phyloP scores from a whole-genome alignment of 768 basidiomycete species.

The Nidularia sp. region DNA sequence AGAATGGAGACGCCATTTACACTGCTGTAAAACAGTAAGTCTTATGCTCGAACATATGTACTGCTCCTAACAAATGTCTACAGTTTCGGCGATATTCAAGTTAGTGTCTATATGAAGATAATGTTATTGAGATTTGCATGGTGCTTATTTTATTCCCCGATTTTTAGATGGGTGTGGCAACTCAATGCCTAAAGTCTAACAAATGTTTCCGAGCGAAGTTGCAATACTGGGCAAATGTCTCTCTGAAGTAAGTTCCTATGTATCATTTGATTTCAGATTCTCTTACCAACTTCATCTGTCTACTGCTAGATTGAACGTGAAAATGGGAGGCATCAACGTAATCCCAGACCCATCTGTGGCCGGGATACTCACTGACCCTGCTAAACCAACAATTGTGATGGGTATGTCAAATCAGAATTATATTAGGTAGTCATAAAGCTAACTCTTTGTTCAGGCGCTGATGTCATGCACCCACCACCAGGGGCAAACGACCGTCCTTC shows the following conservation, averaged over 20 bases:
- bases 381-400: conserved; percentile 73
- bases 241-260: conserved; percentile 56
- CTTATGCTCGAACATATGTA: background rate
- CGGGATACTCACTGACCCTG: conserved; percentile 53
- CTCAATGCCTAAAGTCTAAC: conserved; percentile 65
- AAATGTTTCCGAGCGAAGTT: conserved; percentile 62
- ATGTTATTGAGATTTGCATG: background rate
- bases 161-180: conserved; percentile 67
- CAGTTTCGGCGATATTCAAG: conserved; percentile 62
- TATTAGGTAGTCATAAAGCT: background rate
- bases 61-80: background rate
- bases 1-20: conserved; percentile 68
- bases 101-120: conserved; percentile 4
- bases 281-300: background rate
- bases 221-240: conserved; percentile 80
- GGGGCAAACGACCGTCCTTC: conserved; percentile 67
- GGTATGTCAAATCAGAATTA: conserved; percentile 31
- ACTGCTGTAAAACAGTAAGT: conserved; percentile 44
- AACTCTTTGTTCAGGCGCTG: conserved; percentile 44
- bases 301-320: conserved; percentile 64
- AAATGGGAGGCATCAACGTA: conserved; percentile 77
- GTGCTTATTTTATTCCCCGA: no score
- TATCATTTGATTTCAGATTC: background rate
- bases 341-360: conserved; percentile 63
- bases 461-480: conserved; percentile 74